Evolutionary conservation across 2,329 filamentous ascomycete species (phyloP).

Genomic region (Fusarium camptoceras): DNA sequence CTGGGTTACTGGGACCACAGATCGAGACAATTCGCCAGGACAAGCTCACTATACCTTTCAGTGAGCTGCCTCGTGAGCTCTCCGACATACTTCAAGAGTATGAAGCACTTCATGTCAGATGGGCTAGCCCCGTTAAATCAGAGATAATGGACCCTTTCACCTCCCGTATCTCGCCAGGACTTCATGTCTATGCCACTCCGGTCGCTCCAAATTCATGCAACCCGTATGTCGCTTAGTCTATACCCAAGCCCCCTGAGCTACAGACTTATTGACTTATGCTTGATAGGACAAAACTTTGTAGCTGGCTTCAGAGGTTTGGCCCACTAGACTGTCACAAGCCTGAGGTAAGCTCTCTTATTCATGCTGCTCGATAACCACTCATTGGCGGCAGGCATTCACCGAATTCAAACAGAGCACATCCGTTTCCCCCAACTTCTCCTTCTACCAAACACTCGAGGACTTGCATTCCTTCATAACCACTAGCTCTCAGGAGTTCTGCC

Average conservation of each 20-base stretch:
- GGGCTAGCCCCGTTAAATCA: conserved; percentile 72
- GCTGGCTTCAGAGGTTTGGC: conserved; percentile 69
- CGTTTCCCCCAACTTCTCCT: conserved; percentile 71
- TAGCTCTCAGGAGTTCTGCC: conserved; percentile 65
- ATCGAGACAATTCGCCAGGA: conserved; percentile 81
- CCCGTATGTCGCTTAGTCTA: conserved; percentile 35
- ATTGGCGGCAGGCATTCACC: conserved; percentile 67
- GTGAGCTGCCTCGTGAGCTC: conserved; percentile 79
- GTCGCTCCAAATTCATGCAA: conserved; percentile 22
- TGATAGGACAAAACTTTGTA: conserved; percentile 65
- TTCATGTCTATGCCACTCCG: conserved; percentile 84
- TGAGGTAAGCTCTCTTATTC: conserved; percentile 41
- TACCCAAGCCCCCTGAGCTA: neutral
- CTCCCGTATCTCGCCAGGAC: conserved; percentile 80
- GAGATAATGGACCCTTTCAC: conserved; percentile 75
- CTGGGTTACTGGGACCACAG: conserved; percentile 65
- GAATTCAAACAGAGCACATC: conserved; percentile 54
- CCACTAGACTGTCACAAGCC: conserved; percentile 63
- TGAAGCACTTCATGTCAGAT: conserved; percentile 82
- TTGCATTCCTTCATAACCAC: conserved; percentile 67
- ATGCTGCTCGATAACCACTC: neutral
- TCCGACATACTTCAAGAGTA: conserved; percentile 70
- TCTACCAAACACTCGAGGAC: conserved; percentile 72
- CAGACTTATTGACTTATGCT: neutral
- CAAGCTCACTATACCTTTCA: conserved; percentile 76